phyloP scores from a whole-genome alignment of 768 basidiomycete genomes.

The Boletus tylopilopsis region DNA sequence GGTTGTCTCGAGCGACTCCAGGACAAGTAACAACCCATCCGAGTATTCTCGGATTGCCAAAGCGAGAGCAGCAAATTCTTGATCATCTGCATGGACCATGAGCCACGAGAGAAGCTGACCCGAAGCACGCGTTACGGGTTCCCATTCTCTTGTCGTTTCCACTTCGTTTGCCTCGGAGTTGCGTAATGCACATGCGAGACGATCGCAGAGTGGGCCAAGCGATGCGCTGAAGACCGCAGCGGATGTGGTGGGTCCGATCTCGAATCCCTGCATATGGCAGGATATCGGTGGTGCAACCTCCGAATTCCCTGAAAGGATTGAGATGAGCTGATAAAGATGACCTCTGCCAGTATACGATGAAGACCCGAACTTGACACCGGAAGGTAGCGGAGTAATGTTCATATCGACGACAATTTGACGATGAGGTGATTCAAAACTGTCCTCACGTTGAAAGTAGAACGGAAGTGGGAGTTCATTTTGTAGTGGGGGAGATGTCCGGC shows the following conservation, averaged over 20 bases:
- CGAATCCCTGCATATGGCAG: constrained; percentile 37
- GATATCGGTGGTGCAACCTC: constrained; percentile 29
- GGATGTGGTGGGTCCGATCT: constrained; percentile 42
- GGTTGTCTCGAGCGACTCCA: constrained; percentile 35
- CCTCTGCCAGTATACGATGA: constrained; percentile 60
- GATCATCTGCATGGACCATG: constrained; percentile 32
- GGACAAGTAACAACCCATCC: constrained; percentile 34
- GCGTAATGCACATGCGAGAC: constrained; percentile 36
- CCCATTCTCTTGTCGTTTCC: constrained; percentile 36
- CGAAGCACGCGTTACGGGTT: constrained; percentile 35
- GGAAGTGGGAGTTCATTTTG: constrained; percentile 13
- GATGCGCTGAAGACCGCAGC: constrained; percentile 41
- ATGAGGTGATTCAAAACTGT: not conserved
- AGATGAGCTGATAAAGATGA: constrained; percentile 53
- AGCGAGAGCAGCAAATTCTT: constrained; percentile 30
- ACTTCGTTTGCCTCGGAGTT: constrained; percentile 29
- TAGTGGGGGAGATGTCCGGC: constrained; percentile 11
- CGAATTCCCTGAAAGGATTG: constrained; percentile 30
- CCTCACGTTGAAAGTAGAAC: constrained; percentile 13
- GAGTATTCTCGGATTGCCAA: constrained; percentile 36
- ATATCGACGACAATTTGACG: constrained; percentile 45
- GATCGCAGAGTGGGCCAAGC: constrained; percentile 46
- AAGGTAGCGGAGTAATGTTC: constrained; percentile 44
- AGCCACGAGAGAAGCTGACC: constrained; percentile 48
- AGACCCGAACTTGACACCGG: constrained; percentile 48